phyloP scores from a whole-genome alignment of 2,329 filamentous ascomycete species.

The Neurospora sp. region DNA sequence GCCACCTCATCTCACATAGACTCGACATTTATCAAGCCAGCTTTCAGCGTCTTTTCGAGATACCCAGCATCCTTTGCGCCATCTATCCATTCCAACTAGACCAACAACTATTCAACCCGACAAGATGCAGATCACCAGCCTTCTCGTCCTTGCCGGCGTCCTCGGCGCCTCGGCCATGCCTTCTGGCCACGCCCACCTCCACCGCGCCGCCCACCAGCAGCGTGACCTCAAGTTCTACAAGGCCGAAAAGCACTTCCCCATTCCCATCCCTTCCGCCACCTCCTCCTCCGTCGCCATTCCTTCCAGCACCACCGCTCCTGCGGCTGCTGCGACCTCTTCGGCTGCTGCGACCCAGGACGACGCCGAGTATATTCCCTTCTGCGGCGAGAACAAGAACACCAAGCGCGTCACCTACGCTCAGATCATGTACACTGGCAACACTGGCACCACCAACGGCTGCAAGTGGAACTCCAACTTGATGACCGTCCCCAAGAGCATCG shows the following conservation, averaged over 20 bases:
- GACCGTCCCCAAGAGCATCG: constrained; percentile 27
- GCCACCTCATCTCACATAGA: not conserved
- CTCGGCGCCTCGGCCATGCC: constrained; percentile 25
- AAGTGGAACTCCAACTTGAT: constrained; percentile 44
- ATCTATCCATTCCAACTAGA: constrained; percentile 1
- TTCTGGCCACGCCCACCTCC: constrained; percentile 27
- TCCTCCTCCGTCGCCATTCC: constrained; percentile 8
- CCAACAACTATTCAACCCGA: not conserved
- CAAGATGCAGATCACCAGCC: constrained; percentile 18
- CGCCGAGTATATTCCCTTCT: constrained; percentile 22
- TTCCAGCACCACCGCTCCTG: constrained; percentile 4
- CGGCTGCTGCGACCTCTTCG: constrained; percentile 5
- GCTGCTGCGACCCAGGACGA: constrained; percentile 25
- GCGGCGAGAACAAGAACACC: constrained; percentile 19
- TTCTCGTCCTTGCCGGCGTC: constrained; percentile 23
- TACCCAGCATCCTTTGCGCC: constrained; percentile 1
- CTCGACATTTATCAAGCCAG: not conserved
- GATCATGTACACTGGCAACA: constrained; percentile 39
- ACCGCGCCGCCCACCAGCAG: constrained; percentile 22
- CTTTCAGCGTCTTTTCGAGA: not conserved
- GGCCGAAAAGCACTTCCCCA: constrained; percentile 13
- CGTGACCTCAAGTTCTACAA: constrained; percentile 19
- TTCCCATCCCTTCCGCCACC: constrained; percentile 10
- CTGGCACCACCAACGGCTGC: constrained; percentile 24
- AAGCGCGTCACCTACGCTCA: constrained; percentile 39